Conservation (phyloP, 805 yeast species). For the Starmerella gropengiesseri region DNA sequence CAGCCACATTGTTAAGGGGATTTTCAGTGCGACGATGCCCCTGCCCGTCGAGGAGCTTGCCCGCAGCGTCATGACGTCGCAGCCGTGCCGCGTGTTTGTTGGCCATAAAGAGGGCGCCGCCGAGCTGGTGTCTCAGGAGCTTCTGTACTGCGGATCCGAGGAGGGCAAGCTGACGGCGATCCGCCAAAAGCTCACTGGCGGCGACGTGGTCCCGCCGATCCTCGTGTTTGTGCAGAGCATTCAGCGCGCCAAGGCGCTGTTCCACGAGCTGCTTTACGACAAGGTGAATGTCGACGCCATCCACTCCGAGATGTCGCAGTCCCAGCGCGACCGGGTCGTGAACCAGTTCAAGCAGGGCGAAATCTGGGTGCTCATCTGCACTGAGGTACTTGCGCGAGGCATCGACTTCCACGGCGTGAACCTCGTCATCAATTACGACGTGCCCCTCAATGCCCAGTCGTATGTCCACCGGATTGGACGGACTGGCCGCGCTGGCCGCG, state of each 20-base stretch:
- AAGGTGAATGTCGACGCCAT: constrained; percentile 88
- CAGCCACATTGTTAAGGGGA: constrained; percentile 48
- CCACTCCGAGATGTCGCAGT: constrained; percentile 85
- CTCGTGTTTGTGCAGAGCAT: constrained; percentile 86
- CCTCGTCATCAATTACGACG: constrained; percentile 89
- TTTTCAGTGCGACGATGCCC: constrained; percentile 93
- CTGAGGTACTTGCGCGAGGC: constrained; percentile 94
- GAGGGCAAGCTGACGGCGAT: constrained; percentile 90
- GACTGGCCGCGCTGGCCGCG: constrained; percentile 89
- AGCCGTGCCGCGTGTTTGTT: constrained; percentile 75
- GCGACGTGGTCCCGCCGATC: constrained; percentile 86
- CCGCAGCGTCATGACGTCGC: constrained; percentile 59
- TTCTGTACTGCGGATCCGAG: constrained; percentile 83
- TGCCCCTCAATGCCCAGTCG: constrained; percentile 85
- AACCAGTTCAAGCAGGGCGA: constrained; percentile 81
- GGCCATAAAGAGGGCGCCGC: constrained; percentile 94
- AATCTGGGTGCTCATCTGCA: constrained; percentile 90
- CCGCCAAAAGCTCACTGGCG: constrained; percentile 62
- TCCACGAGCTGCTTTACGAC: constrained; percentile 86
- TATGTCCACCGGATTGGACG: constrained; percentile 98
- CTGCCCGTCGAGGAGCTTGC: constrained; percentile 87
- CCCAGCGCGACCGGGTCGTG: constrained; percentile 76
- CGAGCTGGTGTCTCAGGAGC: constrained; percentile 64
- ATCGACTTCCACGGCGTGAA: constrained; percentile 94
- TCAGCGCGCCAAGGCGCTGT: constrained; percentile 86